phyloP scores from a whole-genome alignment of 2,329 filamentous ascomycete species.

The Exophiala alcalophila region DNA sequence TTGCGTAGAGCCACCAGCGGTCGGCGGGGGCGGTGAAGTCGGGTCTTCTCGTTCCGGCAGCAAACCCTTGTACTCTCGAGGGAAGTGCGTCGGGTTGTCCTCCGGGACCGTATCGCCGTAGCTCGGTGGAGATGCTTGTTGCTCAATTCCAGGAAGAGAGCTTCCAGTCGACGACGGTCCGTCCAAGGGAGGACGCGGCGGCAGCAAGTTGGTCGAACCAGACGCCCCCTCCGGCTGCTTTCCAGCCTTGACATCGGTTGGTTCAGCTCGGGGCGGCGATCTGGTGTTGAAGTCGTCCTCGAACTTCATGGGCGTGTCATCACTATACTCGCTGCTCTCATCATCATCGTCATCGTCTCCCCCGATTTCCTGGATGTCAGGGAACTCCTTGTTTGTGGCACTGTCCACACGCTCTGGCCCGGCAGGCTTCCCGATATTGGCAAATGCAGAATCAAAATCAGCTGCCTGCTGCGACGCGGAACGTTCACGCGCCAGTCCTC shows the following conservation, averaged over 20 bases:
- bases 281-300: slow-evolving; percentile 86
- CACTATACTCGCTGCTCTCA: slow-evolving; percentile 75
- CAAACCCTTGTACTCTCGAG: slow-evolving; percentile 41
- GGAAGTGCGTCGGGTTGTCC: slow-evolving; percentile 39
- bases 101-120: slow-evolving; percentile 34
- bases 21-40: slow-evolving; percentile 38
- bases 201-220: slow-evolving; percentile 1
- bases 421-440: slow-evolving; percentile 43
- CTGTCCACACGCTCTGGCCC: slow-evolving; percentile 32
- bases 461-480: slow-evolving; percentile 47
- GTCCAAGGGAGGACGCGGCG: slow-evolving; percentile 38
- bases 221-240: slow-evolving; percentile 37
- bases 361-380: slow-evolving; percentile 78
- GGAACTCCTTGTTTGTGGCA: slow-evolving; percentile 67
- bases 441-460: slow-evolving; percentile 49
- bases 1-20: slow-evolving; percentile 34
- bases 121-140: slow-evolving; percentile 54
- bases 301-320: slow-evolving; percentile 66
- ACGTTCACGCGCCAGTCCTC: slow-evolving; percentile 42
- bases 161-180: slow-evolving; percentile 36
- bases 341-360: slow-evolving; percentile 64
- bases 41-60: slow-evolving; percentile 41
- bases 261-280: slow-evolving; percentile 39
- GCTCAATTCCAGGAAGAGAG: slow-evolving; percentile 48
- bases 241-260: slow-evolving; percentile 35